Evolutionary conservation across 441 rosid species (phyloP).

Genomic region (Melastoma candidum): DNA sequence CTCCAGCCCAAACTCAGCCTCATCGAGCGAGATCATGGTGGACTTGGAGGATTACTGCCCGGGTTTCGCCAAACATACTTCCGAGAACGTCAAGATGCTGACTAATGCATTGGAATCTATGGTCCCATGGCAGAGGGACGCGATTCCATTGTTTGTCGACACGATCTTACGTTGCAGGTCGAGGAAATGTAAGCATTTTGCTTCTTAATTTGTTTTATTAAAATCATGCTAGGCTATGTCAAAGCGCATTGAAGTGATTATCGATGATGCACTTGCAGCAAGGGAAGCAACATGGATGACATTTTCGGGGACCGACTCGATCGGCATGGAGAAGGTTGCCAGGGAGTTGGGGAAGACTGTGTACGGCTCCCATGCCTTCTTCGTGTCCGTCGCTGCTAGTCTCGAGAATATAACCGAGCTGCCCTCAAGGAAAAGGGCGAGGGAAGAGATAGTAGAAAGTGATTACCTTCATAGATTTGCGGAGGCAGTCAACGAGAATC

Average conservation of each 20-base stretch:
- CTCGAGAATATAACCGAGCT: slow-evolving; percentile 41
- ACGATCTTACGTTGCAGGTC: slow-evolving; percentile 52
- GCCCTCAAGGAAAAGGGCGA: slow-evolving; percentile 37
- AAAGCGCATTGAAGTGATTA: slow-evolving; percentile 25
- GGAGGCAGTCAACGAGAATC: slow-evolving; percentile 38
- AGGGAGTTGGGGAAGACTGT: slow-evolving; percentile 46
- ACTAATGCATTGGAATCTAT: slow-evolving; percentile 39
- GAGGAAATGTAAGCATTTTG: no score
- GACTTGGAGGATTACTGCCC: slow-evolving; percentile 23
- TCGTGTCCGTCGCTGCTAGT: slow-evolving; percentile 35
- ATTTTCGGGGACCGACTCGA: slow-evolving; percentile 48
- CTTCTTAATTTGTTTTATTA: no score
- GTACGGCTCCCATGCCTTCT: slow-evolving; percentile 33
- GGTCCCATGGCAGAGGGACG: slow-evolving; percentile 48
- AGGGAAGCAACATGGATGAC: slow-evolving; percentile 61
- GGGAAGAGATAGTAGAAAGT: slow-evolving; percentile 29
- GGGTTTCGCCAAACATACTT: slow-evolving; percentile 41
- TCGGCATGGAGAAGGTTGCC: slow-evolving; percentile 42
- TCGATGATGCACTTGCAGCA: slow-evolving; percentile 11
- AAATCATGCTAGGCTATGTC: slow-evolving; percentile 14
- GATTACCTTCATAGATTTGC: slow-evolving; percentile 42
- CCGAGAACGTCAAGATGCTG: slow-evolving; percentile 32
- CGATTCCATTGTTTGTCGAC: slow-evolving; percentile 30
- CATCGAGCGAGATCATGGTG: slow-evolving; percentile 51
- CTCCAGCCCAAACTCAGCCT: slow-evolving; percentile 33